Percentiles rank a stretch among this genome's conserved stretches.
These are phyloP conservation scores for Gremmenia infestans DNA, from an alignment of 2,329 filamentous ascomycete species.

Conservation along the genomic window DNA sequence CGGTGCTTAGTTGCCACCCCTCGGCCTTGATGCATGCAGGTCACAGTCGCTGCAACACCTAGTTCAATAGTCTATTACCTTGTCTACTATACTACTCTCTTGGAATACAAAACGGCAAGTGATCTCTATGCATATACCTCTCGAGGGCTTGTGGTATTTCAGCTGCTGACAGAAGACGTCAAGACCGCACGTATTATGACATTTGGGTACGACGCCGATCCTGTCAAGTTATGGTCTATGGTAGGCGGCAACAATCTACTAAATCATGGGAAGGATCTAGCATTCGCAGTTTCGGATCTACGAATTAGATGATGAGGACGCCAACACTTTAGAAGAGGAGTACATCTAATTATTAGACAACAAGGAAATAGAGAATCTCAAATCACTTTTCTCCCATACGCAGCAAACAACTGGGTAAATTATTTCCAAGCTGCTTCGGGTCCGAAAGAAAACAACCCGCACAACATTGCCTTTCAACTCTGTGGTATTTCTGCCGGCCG, in stretches of 20 bases:
- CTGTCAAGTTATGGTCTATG: constrained; percentile 8
- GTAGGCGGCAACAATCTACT: constrained; percentile 10
- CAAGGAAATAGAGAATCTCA: neutral
- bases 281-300: constrained; percentile 7
- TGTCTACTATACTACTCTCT: too few species aligned
- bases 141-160: too few species aligned
- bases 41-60: too few species aligned
- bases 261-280: constrained; percentile 13
- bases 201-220: constrained; percentile 33
- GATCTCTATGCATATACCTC: too few species aligned
- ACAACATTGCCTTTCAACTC: too few species aligned
- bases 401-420: neutral
- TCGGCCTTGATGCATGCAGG: too few species aligned
- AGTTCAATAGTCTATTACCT: too few species aligned
- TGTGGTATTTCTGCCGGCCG: neutral
- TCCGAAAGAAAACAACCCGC: neutral
- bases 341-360: too few species aligned
- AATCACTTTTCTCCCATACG: neutral
- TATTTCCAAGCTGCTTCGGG: neutral
- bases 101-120: too few species aligned
- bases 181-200: constrained; percentile 30
- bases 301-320: neutral
- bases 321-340: neutral
- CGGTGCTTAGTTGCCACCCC: too few species aligned
- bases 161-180: constrained; percentile 8